phyloP scores from a whole-genome alignment of 2,329 filamentous ascomycete species.

The Elsinoe necatrix region DNA sequence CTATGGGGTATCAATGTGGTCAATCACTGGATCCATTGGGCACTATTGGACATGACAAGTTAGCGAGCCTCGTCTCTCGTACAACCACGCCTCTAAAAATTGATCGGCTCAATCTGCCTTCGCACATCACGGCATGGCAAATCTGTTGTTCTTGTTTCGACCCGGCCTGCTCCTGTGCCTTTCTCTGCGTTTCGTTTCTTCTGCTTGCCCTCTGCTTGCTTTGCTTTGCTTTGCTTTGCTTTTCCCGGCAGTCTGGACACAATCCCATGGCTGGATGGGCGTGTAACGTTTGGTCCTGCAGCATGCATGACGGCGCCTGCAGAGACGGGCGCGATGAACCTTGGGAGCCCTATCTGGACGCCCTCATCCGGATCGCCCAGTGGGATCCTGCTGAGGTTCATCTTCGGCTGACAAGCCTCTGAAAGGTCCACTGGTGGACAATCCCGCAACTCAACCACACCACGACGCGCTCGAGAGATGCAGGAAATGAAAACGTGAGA shows the following conservation, averaged over 20 bases:
- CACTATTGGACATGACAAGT: conserved; percentile 14
- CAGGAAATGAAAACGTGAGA: conserved; percentile 7
- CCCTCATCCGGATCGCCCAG: not conserved
- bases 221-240: not conserved
- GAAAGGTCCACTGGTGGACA: not conserved
- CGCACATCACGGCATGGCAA: not conserved
- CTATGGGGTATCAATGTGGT: not conserved
- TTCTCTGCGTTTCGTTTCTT: not conserved
- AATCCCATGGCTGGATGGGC: not conserved
- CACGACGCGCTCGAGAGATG: not conserved
- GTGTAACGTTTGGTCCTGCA: conserved; percentile 6
- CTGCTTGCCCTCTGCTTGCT: not conserved
- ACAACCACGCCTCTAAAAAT: conserved; percentile 4
- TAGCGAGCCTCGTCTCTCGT: conserved; percentile 11
- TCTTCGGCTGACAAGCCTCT: conserved; percentile 8
- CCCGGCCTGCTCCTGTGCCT: not conserved
- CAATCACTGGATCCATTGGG: not conserved
- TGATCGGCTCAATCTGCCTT: conserved; percentile 2
- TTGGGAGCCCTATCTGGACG: not conserved
- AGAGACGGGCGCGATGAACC: conserved; percentile 1
- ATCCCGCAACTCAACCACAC: conserved; percentile 8
- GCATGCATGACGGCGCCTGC: conserved; percentile 1
- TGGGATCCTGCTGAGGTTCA: conserved; percentile 1
- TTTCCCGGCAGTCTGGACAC: conserved; percentile 1
- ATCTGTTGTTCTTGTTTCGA: conserved; percentile 10